Base-by-base conservation (phyloP, 108 stramenopile genomes). In the Cyclotella distinguenda region DNA sequence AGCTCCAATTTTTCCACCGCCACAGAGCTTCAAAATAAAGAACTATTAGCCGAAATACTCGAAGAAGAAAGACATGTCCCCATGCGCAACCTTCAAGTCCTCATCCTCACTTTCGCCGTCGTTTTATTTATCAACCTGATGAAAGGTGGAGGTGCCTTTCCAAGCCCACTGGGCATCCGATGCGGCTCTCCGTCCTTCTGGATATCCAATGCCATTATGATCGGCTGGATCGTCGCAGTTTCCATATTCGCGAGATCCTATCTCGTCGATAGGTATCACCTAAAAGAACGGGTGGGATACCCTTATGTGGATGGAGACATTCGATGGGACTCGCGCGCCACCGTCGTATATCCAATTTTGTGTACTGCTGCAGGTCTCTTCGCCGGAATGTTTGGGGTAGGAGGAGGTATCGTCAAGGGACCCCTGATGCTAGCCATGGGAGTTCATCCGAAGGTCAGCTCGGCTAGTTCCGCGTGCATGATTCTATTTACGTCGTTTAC, bases 321-420 rank as follows among this genome's bases (percentile, higher is more conserved):
- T 46, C 84, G 93, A 52, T 99, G 98, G 98, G 89, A 96, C 57
- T 57, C 68, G 22, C 74, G 83, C 9, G 82, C 84, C 44, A 89
- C 96, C 0, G 42, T 97, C 18, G 54, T 94, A 7, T 99, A 97
- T 77, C 97, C 98, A 1, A 63, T 78, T 12, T 58, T 97, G 16
- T 99, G 96, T 63, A 85, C 86, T 42, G 77, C 86, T 11, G 96
- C 98, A 5, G 98, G 98, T 8, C 53, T 96, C 43, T 92, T 85
- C 64, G 97, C 98, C 22, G 98, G 98, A 18, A 87, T 97, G 86
- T 97, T 97, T 70, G 96, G 96, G 26, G 88, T 97, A 36, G 96
- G 98, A 6, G 98, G 96, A 26, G 97, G 87, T 16, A 82, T 97
- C 53, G 91, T 97, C 26, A 94, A 90, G 68, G 96, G 95, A 1